Conservation (phyloP, 2,329 filamentous ascomycete species). For the Aquanectria penicillioides region DNA sequence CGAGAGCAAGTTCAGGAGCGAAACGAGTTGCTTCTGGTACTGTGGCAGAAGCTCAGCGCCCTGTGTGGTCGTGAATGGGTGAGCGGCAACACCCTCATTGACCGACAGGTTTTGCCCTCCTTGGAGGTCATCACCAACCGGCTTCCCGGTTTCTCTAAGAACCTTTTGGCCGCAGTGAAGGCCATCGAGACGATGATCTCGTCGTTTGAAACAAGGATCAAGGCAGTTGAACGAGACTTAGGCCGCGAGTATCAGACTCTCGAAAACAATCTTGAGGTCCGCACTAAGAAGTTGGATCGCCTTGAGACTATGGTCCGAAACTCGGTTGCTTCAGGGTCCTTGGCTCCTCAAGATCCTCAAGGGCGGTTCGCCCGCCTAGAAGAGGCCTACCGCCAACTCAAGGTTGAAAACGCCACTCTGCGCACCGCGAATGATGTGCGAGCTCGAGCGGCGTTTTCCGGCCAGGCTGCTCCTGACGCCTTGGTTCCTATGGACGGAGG, state of each 20-base stretch:
- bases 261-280: slow-evolving; percentile 81
- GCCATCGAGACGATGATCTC: slow-evolving; percentile 83
- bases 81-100: slow-evolving; percentile 87
- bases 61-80: slow-evolving; percentile 94
- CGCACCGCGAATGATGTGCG: slow-evolving; percentile 70
- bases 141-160: slow-evolving; percentile 88
- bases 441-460: slow-evolving; percentile 56
- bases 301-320: slow-evolving; percentile 83
- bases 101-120: slow-evolving; percentile 83
- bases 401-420: slow-evolving; percentile 76
- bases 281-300: slow-evolving; percentile 86
- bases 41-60: slow-evolving; percentile 89
- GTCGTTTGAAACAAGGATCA: slow-evolving; percentile 82
- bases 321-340: slow-evolving; percentile 61
- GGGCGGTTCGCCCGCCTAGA: slow-evolving; percentile 64
- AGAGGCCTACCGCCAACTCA: slow-evolving; percentile 70
- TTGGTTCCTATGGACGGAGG: slow-evolving; percentile 50
- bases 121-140: slow-evolving; percentile 88
- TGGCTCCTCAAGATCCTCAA: slow-evolving; percentile 56
- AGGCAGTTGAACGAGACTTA: slow-evolving; percentile 87
- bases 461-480: slow-evolving; percentile 50
- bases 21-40: slow-evolving; percentile 84
- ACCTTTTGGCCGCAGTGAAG: slow-evolving; percentile 86
- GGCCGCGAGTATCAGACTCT: slow-evolving; percentile 89
- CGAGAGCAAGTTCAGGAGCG: slow-evolving; percentile 90